phyloP scores from a whole-genome alignment of 2,329 filamentous ascomycete species.

The Dothiorella sarmentorum region DNA sequence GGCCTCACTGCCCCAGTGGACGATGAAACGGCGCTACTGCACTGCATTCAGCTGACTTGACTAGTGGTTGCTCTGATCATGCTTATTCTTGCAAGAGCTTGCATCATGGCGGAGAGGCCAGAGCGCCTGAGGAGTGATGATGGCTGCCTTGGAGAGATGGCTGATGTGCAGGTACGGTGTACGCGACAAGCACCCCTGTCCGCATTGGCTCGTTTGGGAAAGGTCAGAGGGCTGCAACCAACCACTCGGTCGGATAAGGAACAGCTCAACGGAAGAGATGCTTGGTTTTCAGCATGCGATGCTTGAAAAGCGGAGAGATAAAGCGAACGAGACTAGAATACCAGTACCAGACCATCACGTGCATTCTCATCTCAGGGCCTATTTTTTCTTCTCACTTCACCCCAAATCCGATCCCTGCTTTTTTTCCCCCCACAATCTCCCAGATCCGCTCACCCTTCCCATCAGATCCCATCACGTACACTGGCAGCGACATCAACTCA shows the following conservation, averaged over 20 bases:
- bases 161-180: not conserved
- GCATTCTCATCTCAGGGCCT: not conserved
- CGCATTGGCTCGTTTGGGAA: not conserved
- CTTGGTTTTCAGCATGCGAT: not conserved
- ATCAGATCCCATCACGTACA: too few species aligned
- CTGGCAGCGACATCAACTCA: too few species aligned
- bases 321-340: too few species aligned
- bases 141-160: not conserved
- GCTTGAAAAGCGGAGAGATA: not conserved
- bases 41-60: not conserved
- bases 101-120: not conserved
- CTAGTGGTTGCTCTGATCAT: not conserved
- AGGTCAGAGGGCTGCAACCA: not conserved
- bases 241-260: too few species aligned
- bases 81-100: not conserved
- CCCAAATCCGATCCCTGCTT: not conserved
- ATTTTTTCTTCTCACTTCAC: not conserved
- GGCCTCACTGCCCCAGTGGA: not conserved
- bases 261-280: too few species aligned
- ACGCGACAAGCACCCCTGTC: too few species aligned
- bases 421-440: not conserved
- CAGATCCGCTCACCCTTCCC: too few species aligned
- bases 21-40: conserved; percentile 6
- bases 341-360: not conserved
- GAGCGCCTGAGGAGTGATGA: not conserved